Evolutionary conservation across 176 grass and related monocot species (phyloP), one percentile per base, ranked within the genome.

Genomic region (Oryza meyeriana): DNA sequence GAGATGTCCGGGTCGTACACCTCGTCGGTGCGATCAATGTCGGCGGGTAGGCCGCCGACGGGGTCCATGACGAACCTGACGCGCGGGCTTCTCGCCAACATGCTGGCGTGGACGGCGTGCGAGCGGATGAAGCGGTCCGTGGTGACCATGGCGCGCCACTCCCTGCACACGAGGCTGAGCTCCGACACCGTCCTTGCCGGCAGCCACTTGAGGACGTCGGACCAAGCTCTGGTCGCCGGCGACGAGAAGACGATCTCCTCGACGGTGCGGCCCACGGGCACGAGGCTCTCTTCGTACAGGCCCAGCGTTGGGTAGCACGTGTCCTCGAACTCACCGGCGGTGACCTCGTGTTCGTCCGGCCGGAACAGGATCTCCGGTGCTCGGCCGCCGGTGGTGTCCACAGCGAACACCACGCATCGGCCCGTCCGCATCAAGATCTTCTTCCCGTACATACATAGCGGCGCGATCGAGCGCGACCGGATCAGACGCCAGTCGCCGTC

Each of bases 381-480:
- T 22, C 18, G 17, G 39, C 10, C 25, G 4, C 62, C 10, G 64
- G 16, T 26, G 30, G 28, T 10, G 25, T 81, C 79, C 6, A 81
- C 55, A 0, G 18, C 38, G 16, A 81, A 71, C 45, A 77, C 73
- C 25, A 69, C 58, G 72, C 63, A 25, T 42, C 30, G 3, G 17
- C 47, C 82, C 58, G 82, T 84, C 10, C 73, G 47, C 0, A 84
- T 77, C 73, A 84, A 41, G 16, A 84, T 84, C 47, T 69, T 69
- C 66, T 32, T 14, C 38, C 35, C 8, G 11, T 69, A 59, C 36
- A 69, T 26, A 2, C 26, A 35, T 13, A 84, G 29, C 4, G 82
- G 73, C 13, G 10, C 72, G 20, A 84, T 32, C 64, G 73, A 77
- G n/a, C 22, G 4, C 10, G 66, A 20, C 28, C 29, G 10, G 31